Percentiles rank a stretch among this genome's conserved stretches.
phyloP scores from a whole-genome alignment of 306 rosid genomes.

The Acacia confusa region DNA sequence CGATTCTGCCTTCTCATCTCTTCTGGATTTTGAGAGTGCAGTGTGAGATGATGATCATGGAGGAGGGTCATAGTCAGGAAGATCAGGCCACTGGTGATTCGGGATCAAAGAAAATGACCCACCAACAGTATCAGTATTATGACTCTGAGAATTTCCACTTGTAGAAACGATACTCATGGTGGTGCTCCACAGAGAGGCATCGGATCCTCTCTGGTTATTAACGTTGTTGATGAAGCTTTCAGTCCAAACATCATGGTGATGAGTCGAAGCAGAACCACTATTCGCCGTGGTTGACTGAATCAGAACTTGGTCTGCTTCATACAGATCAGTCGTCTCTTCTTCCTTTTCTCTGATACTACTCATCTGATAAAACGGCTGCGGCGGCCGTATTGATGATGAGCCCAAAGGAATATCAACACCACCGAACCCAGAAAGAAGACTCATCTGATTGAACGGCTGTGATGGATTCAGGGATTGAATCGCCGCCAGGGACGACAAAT shows the following conservation, averaged over 20 bases:
- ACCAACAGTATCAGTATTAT: not conserved
- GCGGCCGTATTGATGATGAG: not conserved
- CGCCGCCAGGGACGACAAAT: not conserved
- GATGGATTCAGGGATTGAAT: not conserved
- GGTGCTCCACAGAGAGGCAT: slow-evolving; percentile 6
- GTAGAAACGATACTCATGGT: slow-evolving; percentile 1
- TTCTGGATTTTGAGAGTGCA: not conserved
- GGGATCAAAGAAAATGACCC: not conserved
- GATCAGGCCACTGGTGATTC: slow-evolving; percentile 4
- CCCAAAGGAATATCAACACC: not conserved
- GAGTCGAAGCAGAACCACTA: not conserved
- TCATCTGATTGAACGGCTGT: slow-evolving; percentile 1
- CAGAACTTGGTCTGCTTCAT: not conserved
- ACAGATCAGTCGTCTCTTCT: not conserved
- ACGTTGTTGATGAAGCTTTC: not conserved
- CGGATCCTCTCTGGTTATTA: not conserved
- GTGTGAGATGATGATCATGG: not conserved
- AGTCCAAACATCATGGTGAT: not conserved
- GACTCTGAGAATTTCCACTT: not conserved
- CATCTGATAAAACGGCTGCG: not conserved
- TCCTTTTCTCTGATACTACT: not conserved
- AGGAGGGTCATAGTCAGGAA: slow-evolving; percentile 2
- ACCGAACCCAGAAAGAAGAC: not conserved
- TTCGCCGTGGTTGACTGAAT: not conserved
- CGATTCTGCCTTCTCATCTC: not conserved